Evolutionary conservation across 176 grass and related monocot genomes (phyloP), one percentile per base, ranked within the genome.

Genomic region (Triticum urartu): DNA sequence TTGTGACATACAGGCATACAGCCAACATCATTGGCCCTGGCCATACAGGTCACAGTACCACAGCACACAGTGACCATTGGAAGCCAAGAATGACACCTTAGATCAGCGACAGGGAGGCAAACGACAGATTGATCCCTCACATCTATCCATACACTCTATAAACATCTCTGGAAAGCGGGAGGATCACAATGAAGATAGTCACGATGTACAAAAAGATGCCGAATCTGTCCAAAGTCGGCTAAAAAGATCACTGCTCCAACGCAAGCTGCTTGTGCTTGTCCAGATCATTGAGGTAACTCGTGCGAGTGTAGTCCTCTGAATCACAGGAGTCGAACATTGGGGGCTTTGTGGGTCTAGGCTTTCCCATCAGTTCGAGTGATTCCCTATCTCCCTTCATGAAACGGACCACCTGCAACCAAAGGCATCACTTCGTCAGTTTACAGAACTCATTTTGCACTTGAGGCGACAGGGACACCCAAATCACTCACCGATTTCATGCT

Each of bases 261-360:
- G 97, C 97, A 13, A 99, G 97, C 33, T 99, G 94, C 83, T 97
- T 99, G 89, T 99, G 92, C 71, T 92, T 83, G 85, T 99, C 87
- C 15, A 99, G 92, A 88, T 99, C 97, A 11, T 87, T 91, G 75
- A 99, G 92, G 78, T 99, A 99, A 4, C 86, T 93, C 15, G 94
- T 94, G 30, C 88, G 85, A 24, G 94, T 94, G 72, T 99, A 99
- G 81, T 99, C 97, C 36, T 99, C 97, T 79, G 91, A 88, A 48
- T 94, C 92, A 10, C 92, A 88, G 3, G 92, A 82, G 64, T 99
- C 97, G 52, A 96, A 88, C 83, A 94, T 77, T 4, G 80, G 93
- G 7, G 89, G 84, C 48, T 76, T 96, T 2, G 70, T 22, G 4
- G 79, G 77, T 87, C 87, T 94, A 28, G 90, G 89, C 80, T 79